A percentile compares a stretch with the other conserved stretches of the same genome.
Evolutionary conservation across 768 basidiomycete species (phyloP).

Genomic region (Lactifluus volemus): DNA sequence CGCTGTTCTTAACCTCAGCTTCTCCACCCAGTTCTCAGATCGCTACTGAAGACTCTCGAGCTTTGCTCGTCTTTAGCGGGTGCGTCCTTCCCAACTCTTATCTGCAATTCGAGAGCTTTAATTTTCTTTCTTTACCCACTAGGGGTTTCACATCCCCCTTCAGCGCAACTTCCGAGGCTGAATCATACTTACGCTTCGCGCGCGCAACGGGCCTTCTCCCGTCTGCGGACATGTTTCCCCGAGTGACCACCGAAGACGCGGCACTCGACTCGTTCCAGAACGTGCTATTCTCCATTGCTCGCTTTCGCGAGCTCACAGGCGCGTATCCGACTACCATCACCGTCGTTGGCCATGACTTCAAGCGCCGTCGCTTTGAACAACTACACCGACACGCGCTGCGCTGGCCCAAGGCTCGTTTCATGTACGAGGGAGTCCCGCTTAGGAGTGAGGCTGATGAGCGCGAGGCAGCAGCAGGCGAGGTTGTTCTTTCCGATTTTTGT

Average conservation of each 20-base stretch:
- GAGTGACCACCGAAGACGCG: slow-evolving; percentile 69
- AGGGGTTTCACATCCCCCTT: slow-evolving; percentile 75
- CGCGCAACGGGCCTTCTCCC: slow-evolving; percentile 47
- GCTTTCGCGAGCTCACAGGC: slow-evolving; percentile 79
- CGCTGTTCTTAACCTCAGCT: background rate
- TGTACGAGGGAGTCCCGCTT: slow-evolving; percentile 77
- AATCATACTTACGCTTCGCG: slow-evolving; percentile 83
- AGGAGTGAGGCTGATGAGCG: slow-evolving; percentile 34
- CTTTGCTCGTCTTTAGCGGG: slow-evolving; percentile 87
- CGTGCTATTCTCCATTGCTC: slow-evolving; percentile 78
- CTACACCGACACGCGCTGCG: slow-evolving; percentile 78
- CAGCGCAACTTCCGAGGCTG: slow-evolving; percentile 78
- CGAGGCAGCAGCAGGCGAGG: slow-evolving; percentile 69
- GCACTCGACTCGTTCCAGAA: slow-evolving; percentile 88
- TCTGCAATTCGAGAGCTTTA: too few species aligned
- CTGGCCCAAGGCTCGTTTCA: slow-evolving; percentile 59
- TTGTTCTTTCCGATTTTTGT: slow-evolving; percentile 23
- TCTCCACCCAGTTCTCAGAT: slow-evolving; percentile 10
- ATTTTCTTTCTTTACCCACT: background rate
- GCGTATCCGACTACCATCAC: slow-evolving; percentile 73
- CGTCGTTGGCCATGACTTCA: slow-evolving; percentile 89
- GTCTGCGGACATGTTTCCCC: slow-evolving; percentile 22
- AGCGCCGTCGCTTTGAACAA: slow-evolving; percentile 67
- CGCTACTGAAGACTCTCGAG: slow-evolving; percentile 18
- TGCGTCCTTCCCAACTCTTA: slow-evolving; percentile 29